Base-by-base conservation (phyloP, 2,329 filamentous ascomycete genomes). In the Penicillium digitatum region DNA sequence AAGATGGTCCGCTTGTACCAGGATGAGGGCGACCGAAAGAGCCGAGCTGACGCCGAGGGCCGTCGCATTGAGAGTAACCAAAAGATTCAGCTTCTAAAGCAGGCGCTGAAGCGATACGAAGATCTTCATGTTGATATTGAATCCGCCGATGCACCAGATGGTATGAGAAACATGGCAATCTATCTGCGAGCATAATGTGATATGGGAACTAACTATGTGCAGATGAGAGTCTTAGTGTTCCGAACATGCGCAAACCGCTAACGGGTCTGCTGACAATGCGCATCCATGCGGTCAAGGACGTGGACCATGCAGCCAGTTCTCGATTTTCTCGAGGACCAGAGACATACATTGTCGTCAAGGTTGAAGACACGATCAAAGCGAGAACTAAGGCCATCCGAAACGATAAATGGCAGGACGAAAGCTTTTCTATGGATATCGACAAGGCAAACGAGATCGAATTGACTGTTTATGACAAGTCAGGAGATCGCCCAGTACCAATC, bases 1-100 rank as follows among this genome's bases (percentile, higher is more conserved):
- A 99, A 99, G 79, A 97, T 99, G 94, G 90, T 96, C 44, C 90
- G 94, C 72, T 81, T 99, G 34, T 99, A 99, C 71, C 87, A 94
- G 71, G 94, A 97, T 82, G 94, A 97, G 73, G 93, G 94, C 29
- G 94, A 99, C 71, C 87, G 92, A 65, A 96, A 96, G 80, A 97
- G 93, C 77, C 90, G 88, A 72, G 86, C 89, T 55, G 94, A 99
- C 74, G 94, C 94, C 39, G 91, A 95, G 66, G 89, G 87, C 47
- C 86, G 90, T 69, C 84, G 89, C 55, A 87, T 95, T 58, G 94
- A 99, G 77, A 97, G 93, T 77, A 96, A 92, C 73, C 93, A 97
- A 74, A 99, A 99, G 78, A 96, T 99, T 46, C 87, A 96, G 66
- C 82, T 99, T 60, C 79, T 99, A 62, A 96, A 95, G 77, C 92